Conservation (phyloP, 1,139 yeast species). For the Pichia sp. region DNA sequence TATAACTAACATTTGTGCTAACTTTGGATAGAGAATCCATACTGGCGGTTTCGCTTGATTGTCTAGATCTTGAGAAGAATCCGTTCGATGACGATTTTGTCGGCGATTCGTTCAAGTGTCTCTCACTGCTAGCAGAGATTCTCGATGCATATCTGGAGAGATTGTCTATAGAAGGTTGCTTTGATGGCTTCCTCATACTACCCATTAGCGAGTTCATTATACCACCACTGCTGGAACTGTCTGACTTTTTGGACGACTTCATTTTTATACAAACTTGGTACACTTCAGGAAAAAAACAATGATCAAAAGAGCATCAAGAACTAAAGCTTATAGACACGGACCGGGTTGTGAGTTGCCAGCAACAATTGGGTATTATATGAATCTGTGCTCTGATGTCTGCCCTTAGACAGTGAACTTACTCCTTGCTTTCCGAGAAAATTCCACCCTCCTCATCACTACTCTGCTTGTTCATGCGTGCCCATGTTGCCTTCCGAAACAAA, state of each 20-base stretch:
- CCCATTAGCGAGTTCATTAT: slow-evolving; percentile 19
- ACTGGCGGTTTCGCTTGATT: slow-evolving; percentile 11
- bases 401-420: not conserved
- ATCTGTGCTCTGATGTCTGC: not conserved
- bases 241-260: slow-evolving; percentile 11
- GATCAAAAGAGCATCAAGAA: not conserved
- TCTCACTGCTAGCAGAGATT: slow-evolving; percentile 1
- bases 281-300: not conserved
- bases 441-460: not conserved
- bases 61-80: slow-evolving; percentile 12
- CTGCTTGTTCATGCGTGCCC: not conserved
- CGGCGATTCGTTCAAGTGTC: slow-evolving; percentile 4
- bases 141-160: slow-evolving; percentile 5
- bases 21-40: slow-evolving; percentile 24
- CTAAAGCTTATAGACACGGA: not conserved
- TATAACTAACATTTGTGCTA: slow-evolving; percentile 25
- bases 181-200: slow-evolving; percentile 16
- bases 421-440: not conserved
- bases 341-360: not conserved
- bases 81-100: slow-evolving; percentile 4
- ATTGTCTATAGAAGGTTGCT: slow-evolving; percentile 14
- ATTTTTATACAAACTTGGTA: not conserved
- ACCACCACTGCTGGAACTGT: slow-evolving; percentile 10
- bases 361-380: not conserved
- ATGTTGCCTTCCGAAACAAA: not conserved